These are phyloP conservation scores for Xylaria digitata DNA, from an alignment of 2,329 filamentous ascomycete species.

Conservation along the genomic window DNA sequence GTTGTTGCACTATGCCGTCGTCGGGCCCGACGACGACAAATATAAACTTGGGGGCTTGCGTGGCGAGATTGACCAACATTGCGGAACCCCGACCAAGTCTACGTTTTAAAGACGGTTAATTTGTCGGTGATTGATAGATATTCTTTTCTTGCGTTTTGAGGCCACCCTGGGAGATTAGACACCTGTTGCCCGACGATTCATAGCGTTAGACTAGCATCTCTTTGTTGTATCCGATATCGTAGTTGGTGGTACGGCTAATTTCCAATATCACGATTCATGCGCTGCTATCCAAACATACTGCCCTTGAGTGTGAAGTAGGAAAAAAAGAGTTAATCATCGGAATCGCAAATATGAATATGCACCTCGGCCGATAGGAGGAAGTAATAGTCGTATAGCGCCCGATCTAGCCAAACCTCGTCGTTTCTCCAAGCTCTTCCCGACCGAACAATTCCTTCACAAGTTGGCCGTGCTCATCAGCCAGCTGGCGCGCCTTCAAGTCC, in stretches of 20 bases:
- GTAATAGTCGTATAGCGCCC: neutral
- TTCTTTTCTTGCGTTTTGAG: neutral
- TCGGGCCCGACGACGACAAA: neutral
- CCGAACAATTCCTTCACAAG: constrained; percentile 45
- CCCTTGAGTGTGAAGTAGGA: neutral
- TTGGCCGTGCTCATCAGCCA: constrained; percentile 42
- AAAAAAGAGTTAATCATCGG: neutral
- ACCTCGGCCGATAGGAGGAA: neutral
- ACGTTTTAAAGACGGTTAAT: neutral
- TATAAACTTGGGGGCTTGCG: neutral
- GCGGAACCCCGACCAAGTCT: neutral
- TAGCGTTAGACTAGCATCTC: neutral
- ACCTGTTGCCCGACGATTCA: constrained; percentile 3
- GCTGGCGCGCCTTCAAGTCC: constrained; percentile 39
- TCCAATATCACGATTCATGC: neutral
- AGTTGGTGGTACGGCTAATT: neutral
- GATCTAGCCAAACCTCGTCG: constrained; percentile 11
- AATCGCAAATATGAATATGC: neutral
- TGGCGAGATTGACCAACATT: neutral
- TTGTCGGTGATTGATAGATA: too few species aligned
- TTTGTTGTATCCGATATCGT: neutral
- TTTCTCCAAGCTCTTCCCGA: constrained; percentile 27
- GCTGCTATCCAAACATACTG: neutral
- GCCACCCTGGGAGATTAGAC: neutral
- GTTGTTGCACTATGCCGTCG: neutral